Percentiles rank a stretch among this genome's conserved stretches.
phyloP scores from a whole-genome alignment of 2,329 filamentous ascomycete genomes.

The Anthostomella pinea region DNA sequence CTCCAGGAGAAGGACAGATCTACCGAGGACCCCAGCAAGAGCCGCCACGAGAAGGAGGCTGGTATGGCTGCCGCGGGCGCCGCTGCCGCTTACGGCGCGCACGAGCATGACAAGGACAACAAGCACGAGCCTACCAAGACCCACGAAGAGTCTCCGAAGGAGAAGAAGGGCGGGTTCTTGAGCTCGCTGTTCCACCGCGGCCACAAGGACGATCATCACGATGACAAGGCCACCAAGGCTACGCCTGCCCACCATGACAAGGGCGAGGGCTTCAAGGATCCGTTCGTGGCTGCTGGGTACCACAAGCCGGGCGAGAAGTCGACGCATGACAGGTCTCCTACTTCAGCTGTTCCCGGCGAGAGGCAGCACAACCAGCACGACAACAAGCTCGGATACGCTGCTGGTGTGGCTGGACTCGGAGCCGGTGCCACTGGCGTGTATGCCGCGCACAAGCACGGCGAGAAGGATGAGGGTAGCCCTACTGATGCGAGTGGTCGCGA shows the following conservation, averaged over 20 bases:
- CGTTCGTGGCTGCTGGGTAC: slow-evolving; percentile 9
- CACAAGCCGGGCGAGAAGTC: too few species aligned
- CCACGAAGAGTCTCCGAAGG: background rate
- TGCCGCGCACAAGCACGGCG: too few species aligned
- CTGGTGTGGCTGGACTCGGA: too few species aligned
- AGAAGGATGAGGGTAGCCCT: too few species aligned
- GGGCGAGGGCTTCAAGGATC: background rate
- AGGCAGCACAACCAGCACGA: too few species aligned
- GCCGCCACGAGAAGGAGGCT: too few species aligned
- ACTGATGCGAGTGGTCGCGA: too few species aligned
- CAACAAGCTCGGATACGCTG: too few species aligned
- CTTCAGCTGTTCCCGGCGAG: too few species aligned
- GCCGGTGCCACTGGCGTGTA: too few species aligned
- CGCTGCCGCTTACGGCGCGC: slow-evolving; percentile 9
- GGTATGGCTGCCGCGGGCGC: slow-evolving; percentile 3
- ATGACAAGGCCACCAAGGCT: slow-evolving; percentile 3
- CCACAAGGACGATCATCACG: too few species aligned
- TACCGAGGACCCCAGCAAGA: background rate
- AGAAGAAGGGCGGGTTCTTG: slow-evolving; percentile 7
- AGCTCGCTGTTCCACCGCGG: slow-evolving; percentile 11
- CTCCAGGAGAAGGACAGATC: slow-evolving; percentile 1
- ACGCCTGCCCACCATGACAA: background rate
- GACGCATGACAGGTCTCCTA: background rate
- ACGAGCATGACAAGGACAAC: slow-evolving; percentile 8
- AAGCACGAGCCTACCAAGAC: too few species aligned